Evolutionary conservation across 129 eudicot genomes (phyloP).

Genomic region (Flaveria sonorensis): DNA sequence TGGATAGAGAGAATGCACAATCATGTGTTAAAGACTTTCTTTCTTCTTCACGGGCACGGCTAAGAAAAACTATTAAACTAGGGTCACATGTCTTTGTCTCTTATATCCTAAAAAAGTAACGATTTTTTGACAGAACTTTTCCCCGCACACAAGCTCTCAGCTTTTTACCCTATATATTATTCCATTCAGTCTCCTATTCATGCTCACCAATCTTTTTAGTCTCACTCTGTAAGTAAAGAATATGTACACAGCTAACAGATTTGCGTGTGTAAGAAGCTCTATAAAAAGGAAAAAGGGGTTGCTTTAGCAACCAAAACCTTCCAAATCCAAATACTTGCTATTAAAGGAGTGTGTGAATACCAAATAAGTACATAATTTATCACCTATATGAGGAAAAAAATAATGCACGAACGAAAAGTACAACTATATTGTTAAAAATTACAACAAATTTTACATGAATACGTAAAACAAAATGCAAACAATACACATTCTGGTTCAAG

Average conservation of each 20-base stretch:
- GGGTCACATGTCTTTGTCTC: background rate
- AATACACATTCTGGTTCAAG: background rate
- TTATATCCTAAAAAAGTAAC: background rate
- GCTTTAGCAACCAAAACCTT: slow-evolving; percentile 14
- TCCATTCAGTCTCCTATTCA: background rate
- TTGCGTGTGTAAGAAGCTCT: slow-evolving; percentile 14
- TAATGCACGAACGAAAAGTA: background rate
- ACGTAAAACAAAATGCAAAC: background rate
- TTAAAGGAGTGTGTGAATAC: background rate
- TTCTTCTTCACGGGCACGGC: background rate
- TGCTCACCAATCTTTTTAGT: slow-evolving; percentile 8
- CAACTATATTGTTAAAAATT: background rate
- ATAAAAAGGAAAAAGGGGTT: background rate
- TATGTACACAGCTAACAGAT: slow-evolving; percentile 8
- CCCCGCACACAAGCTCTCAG: background rate
- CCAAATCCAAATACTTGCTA: slow-evolving; percentile 12
- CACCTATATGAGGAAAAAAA: background rate
- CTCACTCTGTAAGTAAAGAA: slow-evolving; percentile 4
- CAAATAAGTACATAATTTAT: too few relatives aligned
- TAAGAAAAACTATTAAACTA: background rate
- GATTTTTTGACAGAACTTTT: background rate
- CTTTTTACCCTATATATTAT: background rate
- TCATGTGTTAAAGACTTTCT: background rate
- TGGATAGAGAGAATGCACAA: background rate
- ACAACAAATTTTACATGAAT: background rate